A percentile compares a stretch with the other conserved stretches of the same genome.
Evolutionary conservation across 2,329 filamentous ascomycete genomes (phyloP).

Genomic region (Coniochaeta prunicola): DNA sequence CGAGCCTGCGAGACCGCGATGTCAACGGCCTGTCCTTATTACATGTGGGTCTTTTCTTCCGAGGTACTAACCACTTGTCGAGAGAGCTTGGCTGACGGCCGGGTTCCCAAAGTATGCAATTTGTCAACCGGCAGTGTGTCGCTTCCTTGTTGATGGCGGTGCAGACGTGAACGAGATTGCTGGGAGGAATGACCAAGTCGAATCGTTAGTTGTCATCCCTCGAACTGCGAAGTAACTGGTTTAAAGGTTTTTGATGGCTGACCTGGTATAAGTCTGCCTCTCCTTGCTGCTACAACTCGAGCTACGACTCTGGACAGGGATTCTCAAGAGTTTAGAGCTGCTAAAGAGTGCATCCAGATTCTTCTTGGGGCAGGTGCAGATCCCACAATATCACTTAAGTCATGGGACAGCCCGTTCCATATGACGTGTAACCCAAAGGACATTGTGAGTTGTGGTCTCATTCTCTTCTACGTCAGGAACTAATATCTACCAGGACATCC

Average conservation of each 20-base stretch:
- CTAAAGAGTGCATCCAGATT: background rate
- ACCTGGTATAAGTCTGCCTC: background rate
- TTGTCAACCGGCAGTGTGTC: background rate
- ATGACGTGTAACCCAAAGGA: background rate
- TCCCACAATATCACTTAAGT: background rate
- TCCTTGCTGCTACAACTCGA: background rate
- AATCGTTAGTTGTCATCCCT: background rate
- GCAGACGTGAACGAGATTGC: background rate
- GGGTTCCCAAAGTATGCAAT: background rate
- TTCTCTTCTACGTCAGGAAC: background rate
- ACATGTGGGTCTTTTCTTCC: background rate
- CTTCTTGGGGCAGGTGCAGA: background rate
- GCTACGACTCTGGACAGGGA: background rate
- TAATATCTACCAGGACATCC: background rate
- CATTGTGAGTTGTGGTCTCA: background rate
- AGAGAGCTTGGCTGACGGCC: background rate
- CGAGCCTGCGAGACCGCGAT: background rate
- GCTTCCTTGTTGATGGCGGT: background rate
- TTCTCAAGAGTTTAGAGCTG: background rate
- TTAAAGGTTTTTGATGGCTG: background rate
- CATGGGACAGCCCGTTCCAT: background rate
- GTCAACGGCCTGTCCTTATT: background rate
- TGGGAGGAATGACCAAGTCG: background rate
- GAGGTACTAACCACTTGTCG: background rate
- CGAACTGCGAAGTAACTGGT: no score